These are phyloP conservation scores for Fusarium neocosmosporiellum DNA, from an alignment of 2,329 filamentous ascomycete species.

Conservation along the genomic window DNA sequence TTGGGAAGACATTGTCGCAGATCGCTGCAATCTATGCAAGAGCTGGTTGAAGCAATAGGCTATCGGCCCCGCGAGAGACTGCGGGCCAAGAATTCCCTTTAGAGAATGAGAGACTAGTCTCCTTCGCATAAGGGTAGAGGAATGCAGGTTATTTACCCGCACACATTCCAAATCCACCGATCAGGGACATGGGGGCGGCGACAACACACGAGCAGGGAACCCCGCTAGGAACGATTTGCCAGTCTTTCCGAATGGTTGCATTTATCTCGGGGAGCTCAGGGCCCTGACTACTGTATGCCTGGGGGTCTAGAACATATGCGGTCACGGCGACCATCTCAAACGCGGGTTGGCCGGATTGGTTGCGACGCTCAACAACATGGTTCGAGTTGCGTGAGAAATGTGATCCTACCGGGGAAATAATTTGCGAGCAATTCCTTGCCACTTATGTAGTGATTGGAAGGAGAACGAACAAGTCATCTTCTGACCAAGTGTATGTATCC, in stretches of 20 bases:
- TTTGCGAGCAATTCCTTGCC: not conserved
- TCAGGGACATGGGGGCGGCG: not conserved
- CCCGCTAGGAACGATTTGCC: not conserved
- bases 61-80: not conserved
- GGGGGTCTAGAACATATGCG: not conserved
- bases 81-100: not conserved
- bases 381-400: not conserved
- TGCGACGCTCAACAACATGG: not conserved
- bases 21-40: not conserved
- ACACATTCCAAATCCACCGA: not conserved
- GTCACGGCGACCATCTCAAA: not conserved
- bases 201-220: not conserved
- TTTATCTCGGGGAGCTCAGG: not conserved
- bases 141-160: not conserved
- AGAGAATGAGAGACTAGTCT: not conserved
- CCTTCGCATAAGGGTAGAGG: not conserved
- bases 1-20: slow-evolving; percentile 14
- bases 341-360: not conserved
- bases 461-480: not conserved
- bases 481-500: not conserved
- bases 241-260: not conserved
- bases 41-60: not conserved
- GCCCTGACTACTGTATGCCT: not conserved
- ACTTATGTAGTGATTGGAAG: not conserved
- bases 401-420: not conserved